These are phyloP conservation scores for Saksenaea oblongispora DNA, from an alignment of 371 early-diverging fungal species.

Conservation along the genomic window DNA sequence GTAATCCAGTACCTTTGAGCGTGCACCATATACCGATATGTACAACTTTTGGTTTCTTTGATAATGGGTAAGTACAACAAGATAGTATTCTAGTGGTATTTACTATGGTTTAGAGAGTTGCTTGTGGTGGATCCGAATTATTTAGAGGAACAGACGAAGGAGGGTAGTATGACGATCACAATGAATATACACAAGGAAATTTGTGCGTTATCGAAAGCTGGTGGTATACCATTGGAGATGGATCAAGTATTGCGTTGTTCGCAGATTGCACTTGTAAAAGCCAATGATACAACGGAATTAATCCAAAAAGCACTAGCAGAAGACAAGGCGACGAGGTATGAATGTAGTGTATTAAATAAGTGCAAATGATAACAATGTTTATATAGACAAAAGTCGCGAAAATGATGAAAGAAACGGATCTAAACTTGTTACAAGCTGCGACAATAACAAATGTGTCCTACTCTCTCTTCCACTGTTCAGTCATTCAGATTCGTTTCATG, in stretches of 20 bases:
- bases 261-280: constrained; percentile 75
- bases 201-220: constrained; percentile 88
- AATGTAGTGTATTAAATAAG: neutral
- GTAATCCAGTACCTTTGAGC: constrained; percentile 90
- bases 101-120: constrained; percentile 50
- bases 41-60: constrained; percentile 88
- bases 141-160: constrained; percentile 82
- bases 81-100: neutral
- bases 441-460: neutral
- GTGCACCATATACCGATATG: constrained; percentile 95
- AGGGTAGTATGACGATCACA: constrained; percentile 84
- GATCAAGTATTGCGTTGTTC: constrained; percentile 76
- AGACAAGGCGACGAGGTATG: constrained; percentile 40
- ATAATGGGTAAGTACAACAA: constrained; percentile 66
- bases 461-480: too few species aligned
- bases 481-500: too few species aligned
- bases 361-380: neutral
- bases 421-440: neutral
- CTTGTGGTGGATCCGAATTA: constrained; percentile 85
- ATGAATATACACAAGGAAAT: constrained; percentile 91
- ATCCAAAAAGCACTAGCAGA: constrained; percentile 67
- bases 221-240: constrained; percentile 77
- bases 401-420: neutral
- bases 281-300: constrained; percentile 69
- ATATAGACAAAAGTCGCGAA: neutral